phyloP scores from a whole-genome alignment of 164 flowering plant genomes.

The Chloranthus sessilifolius region DNA sequence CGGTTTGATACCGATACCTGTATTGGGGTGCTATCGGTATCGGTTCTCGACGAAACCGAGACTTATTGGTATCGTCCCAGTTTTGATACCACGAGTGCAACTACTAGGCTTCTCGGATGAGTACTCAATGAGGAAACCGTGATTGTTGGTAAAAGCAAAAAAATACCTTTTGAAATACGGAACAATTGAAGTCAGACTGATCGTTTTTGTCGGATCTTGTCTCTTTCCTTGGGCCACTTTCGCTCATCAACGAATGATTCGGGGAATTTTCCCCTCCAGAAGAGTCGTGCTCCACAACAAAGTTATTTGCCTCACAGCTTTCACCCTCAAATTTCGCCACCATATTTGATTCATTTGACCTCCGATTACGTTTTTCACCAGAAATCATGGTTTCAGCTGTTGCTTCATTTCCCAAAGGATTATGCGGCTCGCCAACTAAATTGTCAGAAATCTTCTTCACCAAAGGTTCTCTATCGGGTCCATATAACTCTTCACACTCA shows the following conservation, averaged over 20 bases:
- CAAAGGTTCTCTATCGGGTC: slow-evolving; percentile 67
- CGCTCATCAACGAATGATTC: slow-evolving; percentile 18
- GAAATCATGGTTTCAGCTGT: slow-evolving; percentile 14
- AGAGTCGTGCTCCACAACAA: slow-evolving; percentile 13
- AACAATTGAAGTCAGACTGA: slow-evolving; percentile 27
- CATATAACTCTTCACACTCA: slow-evolving; percentile 83
- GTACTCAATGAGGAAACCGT: too few species aligned
- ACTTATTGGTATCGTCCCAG: too few species aligned
- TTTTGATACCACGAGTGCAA: too few species aligned
- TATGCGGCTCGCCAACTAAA: slow-evolving; percentile 14
- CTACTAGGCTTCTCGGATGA: too few species aligned
- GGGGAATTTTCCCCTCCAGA: slow-evolving; percentile 31
- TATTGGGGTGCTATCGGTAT: too few species aligned
- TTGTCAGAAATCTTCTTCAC: slow-evolving; percentile 25
- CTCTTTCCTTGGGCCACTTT: slow-evolving; percentile 28
- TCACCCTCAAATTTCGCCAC: slow-evolving; percentile 13
- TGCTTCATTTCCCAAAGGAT: slow-evolving; percentile 13
- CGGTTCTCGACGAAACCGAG: too few species aligned
- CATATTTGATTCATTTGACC: slow-evolving; percentile 11
- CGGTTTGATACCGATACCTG: too few species aligned
- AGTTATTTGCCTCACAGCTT: slow-evolving; percentile 14
- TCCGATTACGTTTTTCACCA: slow-evolving; percentile 14
- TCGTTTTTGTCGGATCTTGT: slow-evolving; percentile 23
- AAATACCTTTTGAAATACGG: slow-evolving; percentile 67
- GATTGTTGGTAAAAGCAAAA: too few species aligned